phyloP scores from a whole-genome alignment of 306 rosid species.

The Malus asiatica region DNA sequence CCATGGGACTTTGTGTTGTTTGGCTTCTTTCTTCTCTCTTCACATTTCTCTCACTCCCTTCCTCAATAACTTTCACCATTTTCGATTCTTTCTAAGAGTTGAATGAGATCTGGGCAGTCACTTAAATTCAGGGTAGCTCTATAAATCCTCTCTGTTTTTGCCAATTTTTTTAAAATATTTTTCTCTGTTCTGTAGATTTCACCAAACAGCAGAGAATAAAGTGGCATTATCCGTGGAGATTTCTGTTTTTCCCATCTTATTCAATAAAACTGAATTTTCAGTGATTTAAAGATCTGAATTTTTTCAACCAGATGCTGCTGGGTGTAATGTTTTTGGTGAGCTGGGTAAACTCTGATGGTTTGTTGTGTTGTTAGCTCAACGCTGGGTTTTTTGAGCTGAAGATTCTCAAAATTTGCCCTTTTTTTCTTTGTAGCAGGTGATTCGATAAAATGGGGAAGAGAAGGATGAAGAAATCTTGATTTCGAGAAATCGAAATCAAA shows the following conservation, averaged over 20 bases:
- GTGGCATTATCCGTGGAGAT: conserved; percentile 19
- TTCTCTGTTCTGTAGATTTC: not conserved
- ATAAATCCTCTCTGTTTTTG: not conserved
- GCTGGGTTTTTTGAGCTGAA: not conserved
- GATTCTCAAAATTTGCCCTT: not conserved
- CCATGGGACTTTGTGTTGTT: not conserved
- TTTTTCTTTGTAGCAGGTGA: not conserved
- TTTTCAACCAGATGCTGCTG: not conserved
- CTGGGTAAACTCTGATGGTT: not conserved
- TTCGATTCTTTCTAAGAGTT: not conserved
- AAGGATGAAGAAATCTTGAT: not conserved
- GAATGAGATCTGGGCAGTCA: conserved; percentile 26
- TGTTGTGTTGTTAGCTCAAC: not conserved
- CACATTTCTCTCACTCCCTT: not conserved
- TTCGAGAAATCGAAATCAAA: not conserved
- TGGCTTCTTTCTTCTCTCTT: not conserved
- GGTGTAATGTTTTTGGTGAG: not conserved
- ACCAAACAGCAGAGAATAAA: conserved; percentile 6
- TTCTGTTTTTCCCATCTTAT: conserved; percentile 1
- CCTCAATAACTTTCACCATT: not conserved
- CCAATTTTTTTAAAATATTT: not conserved
- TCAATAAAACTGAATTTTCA: not conserved
- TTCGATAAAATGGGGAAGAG: not conserved
- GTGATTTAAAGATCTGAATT: conserved; percentile 10
- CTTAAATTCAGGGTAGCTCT: conserved; percentile 15